Evolutionary conservation across 75 land plant genomes (phyloP).

Genomic region (Isoetes taiwanensis): DNA sequence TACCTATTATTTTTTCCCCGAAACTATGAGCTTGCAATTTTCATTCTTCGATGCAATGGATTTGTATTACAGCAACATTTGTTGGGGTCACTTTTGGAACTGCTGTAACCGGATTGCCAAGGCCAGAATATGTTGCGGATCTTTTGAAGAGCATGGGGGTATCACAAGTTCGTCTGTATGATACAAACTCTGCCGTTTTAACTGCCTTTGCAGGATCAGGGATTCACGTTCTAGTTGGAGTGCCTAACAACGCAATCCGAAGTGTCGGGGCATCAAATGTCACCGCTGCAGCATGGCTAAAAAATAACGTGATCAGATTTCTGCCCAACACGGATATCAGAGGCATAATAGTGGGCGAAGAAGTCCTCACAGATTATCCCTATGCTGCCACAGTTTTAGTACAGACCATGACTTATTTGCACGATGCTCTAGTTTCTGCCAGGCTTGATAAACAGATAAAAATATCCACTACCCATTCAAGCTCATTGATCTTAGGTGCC

Average conservation of each 20-base stretch:
- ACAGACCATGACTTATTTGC: not conserved
- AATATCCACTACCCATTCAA: not conserved
- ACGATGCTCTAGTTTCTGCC: not conserved
- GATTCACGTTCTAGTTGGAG: not conserved
- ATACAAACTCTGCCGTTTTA: not conserved
- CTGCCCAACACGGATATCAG: slow-evolving; percentile 5
- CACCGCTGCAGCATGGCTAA: slow-evolving; percentile 1
- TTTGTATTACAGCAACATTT: not conserved
- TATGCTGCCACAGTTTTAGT: not conserved
- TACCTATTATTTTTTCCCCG: no score
- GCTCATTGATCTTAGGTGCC: not conserved
- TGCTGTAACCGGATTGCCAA: not conserved
- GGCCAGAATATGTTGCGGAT: not conserved
- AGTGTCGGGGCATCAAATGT: not conserved
- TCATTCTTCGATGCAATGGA: no score
- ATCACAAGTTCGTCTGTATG: not conserved
- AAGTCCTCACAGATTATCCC: not conserved
- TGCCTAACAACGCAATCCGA: slow-evolving; percentile 3
- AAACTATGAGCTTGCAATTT: no score
- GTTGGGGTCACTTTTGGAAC: not conserved
- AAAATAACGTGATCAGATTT: not conserved
- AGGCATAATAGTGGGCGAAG: not conserved
- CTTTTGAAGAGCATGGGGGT: slow-evolving; percentile 3
- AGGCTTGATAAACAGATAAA: not conserved
- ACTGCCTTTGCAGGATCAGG: slow-evolving; percentile 7